Conservation (phyloP, 2,329 filamentous ascomycete species). For the Curvularia eragrostidis region DNA sequence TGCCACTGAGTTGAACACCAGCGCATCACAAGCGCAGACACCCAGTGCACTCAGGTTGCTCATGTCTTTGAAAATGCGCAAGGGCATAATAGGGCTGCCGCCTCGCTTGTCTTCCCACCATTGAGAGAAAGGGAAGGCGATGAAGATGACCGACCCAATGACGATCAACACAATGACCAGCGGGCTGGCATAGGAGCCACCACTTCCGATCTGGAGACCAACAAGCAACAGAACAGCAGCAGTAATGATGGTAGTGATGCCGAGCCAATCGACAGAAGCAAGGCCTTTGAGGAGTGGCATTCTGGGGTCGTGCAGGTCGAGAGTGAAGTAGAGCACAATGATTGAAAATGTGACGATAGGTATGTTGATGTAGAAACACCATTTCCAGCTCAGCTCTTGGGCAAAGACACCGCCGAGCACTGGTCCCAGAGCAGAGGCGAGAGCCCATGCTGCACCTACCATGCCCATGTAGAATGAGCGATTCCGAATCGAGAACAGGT, state of each 20-base stretch:
- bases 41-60: constrained; percentile 65
- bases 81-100: constrained; percentile 72
- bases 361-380: constrained; percentile 55
- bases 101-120: constrained; percentile 64
- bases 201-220: constrained; percentile 61
- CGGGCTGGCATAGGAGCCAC: constrained; percentile 55
- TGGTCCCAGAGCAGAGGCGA: constrained; percentile 62
- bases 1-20: constrained; percentile 69
- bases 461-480: constrained; percentile 61
- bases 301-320: constrained; percentile 61
- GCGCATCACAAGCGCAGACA: constrained; percentile 57
- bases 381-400: constrained; percentile 57
- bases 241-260: constrained; percentile 57
- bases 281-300: constrained; percentile 57
- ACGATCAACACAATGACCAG: constrained; percentile 61
- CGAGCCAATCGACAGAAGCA: constrained; percentile 61
- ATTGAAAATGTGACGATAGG: constrained; percentile 60
- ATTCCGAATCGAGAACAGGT: constrained; percentile 57
- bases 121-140: constrained; percentile 66
- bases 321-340: constrained; percentile 57
- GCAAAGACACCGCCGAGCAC: constrained; percentile 61
- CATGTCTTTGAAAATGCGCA: constrained; percentile 66
- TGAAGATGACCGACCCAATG: constrained; percentile 54
- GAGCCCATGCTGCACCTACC: constrained; percentile 61
- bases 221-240: constrained; percentile 60